phyloP scores from a whole-genome alignment of 805 yeast genomes.

The Starmera pachycereana region DNA sequence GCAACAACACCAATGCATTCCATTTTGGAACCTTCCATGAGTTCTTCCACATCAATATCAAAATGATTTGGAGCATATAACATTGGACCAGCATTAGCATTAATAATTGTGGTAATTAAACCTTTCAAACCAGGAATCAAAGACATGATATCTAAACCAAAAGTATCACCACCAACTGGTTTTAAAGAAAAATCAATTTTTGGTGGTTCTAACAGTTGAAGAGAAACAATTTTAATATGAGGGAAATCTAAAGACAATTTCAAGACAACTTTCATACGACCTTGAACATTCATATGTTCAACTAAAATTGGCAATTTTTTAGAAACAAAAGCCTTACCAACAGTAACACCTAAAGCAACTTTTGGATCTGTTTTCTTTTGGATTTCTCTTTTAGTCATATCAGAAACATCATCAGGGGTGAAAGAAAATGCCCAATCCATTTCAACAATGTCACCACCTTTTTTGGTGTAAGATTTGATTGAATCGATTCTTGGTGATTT shows the following conservation, averaged over 20 bases:
- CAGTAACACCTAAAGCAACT: conserved; percentile 68
- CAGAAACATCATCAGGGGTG: conserved; percentile 74
- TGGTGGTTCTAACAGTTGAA: conserved; percentile 71
- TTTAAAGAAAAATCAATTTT: conserved; percentile 69
- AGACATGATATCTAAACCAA: conserved; percentile 79
- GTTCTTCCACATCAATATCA: conserved; percentile 65
- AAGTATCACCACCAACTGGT: conserved; percentile 85
- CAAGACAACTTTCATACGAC: conserved; percentile 56
- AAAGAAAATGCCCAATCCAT: conserved; percentile 82
- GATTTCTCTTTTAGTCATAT: conserved; percentile 71
- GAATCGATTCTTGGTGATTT: conserved; percentile 70
- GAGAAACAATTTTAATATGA: conserved; percentile 62
- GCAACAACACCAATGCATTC: conserved; percentile 66
- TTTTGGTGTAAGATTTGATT: conserved; percentile 62
- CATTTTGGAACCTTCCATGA: conserved; percentile 50
- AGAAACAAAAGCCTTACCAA: conserved; percentile 74
- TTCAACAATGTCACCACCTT: conserved; percentile 57
- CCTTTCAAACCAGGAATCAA: conserved; percentile 70
- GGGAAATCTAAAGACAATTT: conserved; percentile 60
- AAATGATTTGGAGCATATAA: conserved; percentile 74
- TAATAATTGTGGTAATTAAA: conserved; percentile 60
- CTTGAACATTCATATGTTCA: conserved; percentile 70
- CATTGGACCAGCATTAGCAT: conserved; percentile 65
- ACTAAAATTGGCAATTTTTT: conserved; percentile 70
- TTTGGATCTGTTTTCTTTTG: conserved; percentile 67